A percentile compares a stretch with the other conserved stretches of the same genome.
phyloP scores from a whole-genome alignment of 1,139 yeast species.

The Suhomyces terraborum region DNA sequence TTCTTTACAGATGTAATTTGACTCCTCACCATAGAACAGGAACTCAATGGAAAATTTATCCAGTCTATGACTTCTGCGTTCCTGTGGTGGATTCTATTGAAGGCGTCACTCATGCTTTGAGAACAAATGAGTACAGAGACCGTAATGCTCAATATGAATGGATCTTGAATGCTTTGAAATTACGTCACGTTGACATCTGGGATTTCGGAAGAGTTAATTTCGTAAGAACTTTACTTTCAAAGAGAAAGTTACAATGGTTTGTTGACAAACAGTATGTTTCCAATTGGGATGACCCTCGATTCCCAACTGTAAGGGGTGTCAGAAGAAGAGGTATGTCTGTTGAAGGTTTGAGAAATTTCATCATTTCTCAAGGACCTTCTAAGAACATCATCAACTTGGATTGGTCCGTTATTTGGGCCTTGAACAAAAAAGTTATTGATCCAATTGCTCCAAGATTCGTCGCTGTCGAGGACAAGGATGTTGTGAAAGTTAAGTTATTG shows the following conservation, averaged over 20 bases:
- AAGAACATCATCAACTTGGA: conserved; percentile 93
- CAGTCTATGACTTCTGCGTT: conserved; percentile 97
- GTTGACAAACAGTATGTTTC: conserved; percentile 84
- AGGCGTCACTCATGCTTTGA: conserved; percentile 95
- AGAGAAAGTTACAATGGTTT: conserved; percentile 98
- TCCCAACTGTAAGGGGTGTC: conserved; percentile 98
- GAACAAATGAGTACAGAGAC: conserved; percentile 97
- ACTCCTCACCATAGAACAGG: conserved; percentile 98
- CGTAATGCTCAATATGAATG: conserved; percentile 97
- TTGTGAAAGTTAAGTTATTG: conserved; percentile 63
- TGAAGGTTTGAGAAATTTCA: conserved; percentile 91
- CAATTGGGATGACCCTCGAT: conserved; percentile 98
- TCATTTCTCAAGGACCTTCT: conserved; percentile 95
- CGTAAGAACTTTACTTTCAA: conserved; percentile 88
- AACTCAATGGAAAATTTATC: conserved; percentile 87
- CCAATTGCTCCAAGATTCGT: conserved; percentile 96
- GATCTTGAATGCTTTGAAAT: conserved; percentile 77
- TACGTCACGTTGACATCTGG: conserved; percentile 95
- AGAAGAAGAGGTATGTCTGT: conserved; percentile 99
- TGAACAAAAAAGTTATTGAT: conserved; percentile 93
- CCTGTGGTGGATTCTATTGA: conserved; percentile 93
- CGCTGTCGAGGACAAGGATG: conserved; percentile 64
- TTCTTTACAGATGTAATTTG: conserved; percentile 91
- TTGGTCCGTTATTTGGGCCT: conserved; percentile 97
- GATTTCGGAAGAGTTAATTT: conserved; percentile 97